These are phyloP conservation scores for Letharia lupina DNA, from an alignment of 495 filamentous ascomycete genomes.

Conservation along the genomic window DNA sequence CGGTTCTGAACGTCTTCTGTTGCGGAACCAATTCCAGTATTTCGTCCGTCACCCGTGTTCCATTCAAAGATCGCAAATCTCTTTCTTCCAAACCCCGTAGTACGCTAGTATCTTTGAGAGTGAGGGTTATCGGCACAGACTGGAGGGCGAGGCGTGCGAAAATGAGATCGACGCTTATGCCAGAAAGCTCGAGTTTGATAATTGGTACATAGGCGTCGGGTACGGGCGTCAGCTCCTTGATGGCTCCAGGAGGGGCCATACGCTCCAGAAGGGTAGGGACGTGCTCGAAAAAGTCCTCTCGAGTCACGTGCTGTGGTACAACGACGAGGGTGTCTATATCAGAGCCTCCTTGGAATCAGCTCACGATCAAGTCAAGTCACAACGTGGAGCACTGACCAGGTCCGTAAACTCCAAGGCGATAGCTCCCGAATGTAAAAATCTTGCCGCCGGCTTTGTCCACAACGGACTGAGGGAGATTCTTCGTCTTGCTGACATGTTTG, in stretches of 20 bases:
- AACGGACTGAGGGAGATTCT: conserved; percentile 64
- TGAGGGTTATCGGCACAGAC: conserved; percentile 62
- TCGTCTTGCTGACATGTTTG: conserved; percentile 57
- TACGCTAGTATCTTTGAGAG: conserved; percentile 71
- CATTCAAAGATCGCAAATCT: conserved; percentile 83
- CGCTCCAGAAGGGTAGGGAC: conserved; percentile 69
- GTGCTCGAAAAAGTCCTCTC: conserved; percentile 82
- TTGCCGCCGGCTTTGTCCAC: conserved; percentile 77
- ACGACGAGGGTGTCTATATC: conserved; percentile 96
- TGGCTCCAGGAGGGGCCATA: conserved; percentile 64
- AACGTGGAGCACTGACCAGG: conserved; percentile 47
- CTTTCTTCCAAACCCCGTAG: conserved; percentile 78
- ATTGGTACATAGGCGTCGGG: conserved; percentile 88
- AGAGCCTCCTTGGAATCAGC: conserved; percentile 48
- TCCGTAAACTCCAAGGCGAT: conserved; percentile 84
- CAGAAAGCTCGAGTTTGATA: conserved; percentile 85
- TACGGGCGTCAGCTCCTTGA: conserved; percentile 78
- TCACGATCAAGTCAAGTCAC: conserved; percentile 1
- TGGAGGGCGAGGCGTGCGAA: conserved; percentile 70
- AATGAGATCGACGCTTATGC: conserved; percentile 90
- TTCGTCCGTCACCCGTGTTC: conserved; percentile 85
- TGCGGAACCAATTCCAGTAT: conserved; percentile 85
- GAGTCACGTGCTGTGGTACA: conserved; percentile 74
- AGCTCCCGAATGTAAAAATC: conserved; percentile 93
- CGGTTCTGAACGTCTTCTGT: conserved; percentile 75